phyloP scores from a whole-genome alignment of 164 flowering plant genomes.

The Chimonanthus salicifolius region DNA sequence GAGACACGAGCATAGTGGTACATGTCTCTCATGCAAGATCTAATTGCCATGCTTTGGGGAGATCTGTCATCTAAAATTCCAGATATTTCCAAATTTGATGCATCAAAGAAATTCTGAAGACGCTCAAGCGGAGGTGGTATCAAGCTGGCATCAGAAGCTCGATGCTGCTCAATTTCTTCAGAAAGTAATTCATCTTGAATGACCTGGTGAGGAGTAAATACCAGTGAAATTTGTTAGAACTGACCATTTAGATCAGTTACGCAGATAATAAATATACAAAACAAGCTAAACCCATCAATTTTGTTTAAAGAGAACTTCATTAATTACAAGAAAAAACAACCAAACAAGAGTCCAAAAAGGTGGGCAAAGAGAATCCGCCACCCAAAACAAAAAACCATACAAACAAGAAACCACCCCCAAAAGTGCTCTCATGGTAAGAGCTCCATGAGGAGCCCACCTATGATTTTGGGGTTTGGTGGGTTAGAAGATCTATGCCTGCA shows the following conservation, averaged over 20 bases:
- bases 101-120: slow-evolving; percentile 35
- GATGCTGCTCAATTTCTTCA: slow-evolving; percentile 54
- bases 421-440: too few relatives aligned
- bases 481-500: too few relatives aligned
- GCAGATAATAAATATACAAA: not conserved
- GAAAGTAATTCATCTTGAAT: slow-evolving; percentile 70
- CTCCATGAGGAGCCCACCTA: too few relatives aligned
- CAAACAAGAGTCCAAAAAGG: too few relatives aligned
- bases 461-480: too few relatives aligned
- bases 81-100: slow-evolving; percentile 21
- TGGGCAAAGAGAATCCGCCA: too few relatives aligned
- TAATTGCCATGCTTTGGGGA: slow-evolving; percentile 27
- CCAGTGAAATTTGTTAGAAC: not conserved
- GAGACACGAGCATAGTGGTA: slow-evolving; percentile 90
- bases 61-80: slow-evolving; percentile 16
- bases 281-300: not conserved
- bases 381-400: too few relatives aligned
- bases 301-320: not conserved
- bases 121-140: slow-evolving; percentile 64
- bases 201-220: slow-evolving; percentile 35
- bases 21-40: slow-evolving; percentile 72
- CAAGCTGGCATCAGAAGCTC: slow-evolving; percentile 39
- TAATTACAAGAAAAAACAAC: too few relatives aligned
- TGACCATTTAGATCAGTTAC: not conserved
- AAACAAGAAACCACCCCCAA: too few relatives aligned